phyloP scores from a whole-genome alignment of 140 eudicot species.

The Senecio squalidus region DNA sequence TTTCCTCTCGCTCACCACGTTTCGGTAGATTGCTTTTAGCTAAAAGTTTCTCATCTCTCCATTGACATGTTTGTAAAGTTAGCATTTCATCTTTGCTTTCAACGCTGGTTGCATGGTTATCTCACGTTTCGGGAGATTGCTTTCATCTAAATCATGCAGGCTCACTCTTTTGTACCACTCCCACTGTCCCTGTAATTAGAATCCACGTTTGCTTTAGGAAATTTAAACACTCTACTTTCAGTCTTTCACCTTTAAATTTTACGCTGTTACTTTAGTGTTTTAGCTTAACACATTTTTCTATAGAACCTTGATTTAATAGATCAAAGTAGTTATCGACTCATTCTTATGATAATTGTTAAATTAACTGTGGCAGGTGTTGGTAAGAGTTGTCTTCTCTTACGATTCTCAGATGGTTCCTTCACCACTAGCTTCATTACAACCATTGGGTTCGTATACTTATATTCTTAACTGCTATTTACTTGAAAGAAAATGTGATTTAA shows the following conservation, averaged over 20 bases:
- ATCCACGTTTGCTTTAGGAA: no score
- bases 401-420: constrained; percentile 83
- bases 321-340: not conserved
- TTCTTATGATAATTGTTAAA: not conserved
- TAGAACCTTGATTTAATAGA: not conserved
- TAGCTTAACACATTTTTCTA: not conserved
- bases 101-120: no score
- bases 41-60: no score
- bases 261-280: constrained; percentile 1
- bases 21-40: no score
- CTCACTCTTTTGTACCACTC: no score
- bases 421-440: constrained; percentile 75
- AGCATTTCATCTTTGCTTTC: no score
- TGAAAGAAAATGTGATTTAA: not conserved
- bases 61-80: no score
- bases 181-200: no score
- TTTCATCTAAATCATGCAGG: no score
- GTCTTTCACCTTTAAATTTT: not conserved
- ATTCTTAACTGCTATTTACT: not conserved
- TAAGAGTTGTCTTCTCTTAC: constrained; percentile 77
- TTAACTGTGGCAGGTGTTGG: constrained; percentile 59
- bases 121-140: no score
- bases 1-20: no score
- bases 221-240: no score
- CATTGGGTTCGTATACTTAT: constrained; percentile 48